These are phyloP conservation scores for Epichloe brachyelytri DNA, from an alignment of 2,329 filamentous ascomycete species.

Conservation along the genomic window DNA sequence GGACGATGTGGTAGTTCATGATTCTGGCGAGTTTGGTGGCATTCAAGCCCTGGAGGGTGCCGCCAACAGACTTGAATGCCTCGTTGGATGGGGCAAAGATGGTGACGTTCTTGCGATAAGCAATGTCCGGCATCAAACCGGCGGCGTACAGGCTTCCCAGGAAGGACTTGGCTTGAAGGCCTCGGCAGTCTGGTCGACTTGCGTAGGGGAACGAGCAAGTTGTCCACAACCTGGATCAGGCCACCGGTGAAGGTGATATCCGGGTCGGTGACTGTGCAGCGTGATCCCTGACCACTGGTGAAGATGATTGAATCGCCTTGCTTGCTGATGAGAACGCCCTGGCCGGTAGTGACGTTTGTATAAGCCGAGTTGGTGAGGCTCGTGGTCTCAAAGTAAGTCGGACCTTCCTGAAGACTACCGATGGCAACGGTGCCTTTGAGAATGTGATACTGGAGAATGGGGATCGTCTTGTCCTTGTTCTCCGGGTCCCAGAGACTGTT, in stretches of 20 bases:
- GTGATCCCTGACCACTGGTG: constrained; percentile 35
- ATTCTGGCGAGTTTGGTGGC: constrained; percentile 35
- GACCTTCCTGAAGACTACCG: constrained; percentile 22
- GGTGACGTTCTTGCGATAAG: constrained; percentile 35
- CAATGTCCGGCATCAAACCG: constrained; percentile 26
- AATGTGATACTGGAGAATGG: constrained; percentile 49
- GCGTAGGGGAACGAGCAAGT: constrained; percentile 33
- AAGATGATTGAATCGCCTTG: constrained; percentile 30
- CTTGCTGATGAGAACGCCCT: constrained; percentile 33
- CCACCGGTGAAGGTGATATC: constrained; percentile 37
- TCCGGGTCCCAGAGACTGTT: constrained; percentile 32
- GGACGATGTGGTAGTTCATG: constrained; percentile 52
- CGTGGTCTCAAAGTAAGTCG: constrained; percentile 28
- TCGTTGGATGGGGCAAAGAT: constrained; percentile 51
- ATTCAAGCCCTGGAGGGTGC: constrained; percentile 33
- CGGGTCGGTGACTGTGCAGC: constrained; percentile 26
- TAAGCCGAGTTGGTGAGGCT: constrained; percentile 28
- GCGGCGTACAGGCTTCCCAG: constrained; percentile 20
- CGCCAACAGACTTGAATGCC: constrained; percentile 45
- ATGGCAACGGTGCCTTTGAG: constrained; percentile 36
- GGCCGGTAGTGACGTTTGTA: constrained; percentile 36
- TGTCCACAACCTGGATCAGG: constrained; percentile 39
- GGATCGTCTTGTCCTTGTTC: constrained; percentile 29
- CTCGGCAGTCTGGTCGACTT: constrained; percentile 35
- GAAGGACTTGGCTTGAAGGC: constrained; percentile 32